Percentiles rank a stretch among this genome's conserved stretches.
phyloP scores from a whole-genome alignment of 345 rosid genomes.

The Turritis glabra region DNA sequence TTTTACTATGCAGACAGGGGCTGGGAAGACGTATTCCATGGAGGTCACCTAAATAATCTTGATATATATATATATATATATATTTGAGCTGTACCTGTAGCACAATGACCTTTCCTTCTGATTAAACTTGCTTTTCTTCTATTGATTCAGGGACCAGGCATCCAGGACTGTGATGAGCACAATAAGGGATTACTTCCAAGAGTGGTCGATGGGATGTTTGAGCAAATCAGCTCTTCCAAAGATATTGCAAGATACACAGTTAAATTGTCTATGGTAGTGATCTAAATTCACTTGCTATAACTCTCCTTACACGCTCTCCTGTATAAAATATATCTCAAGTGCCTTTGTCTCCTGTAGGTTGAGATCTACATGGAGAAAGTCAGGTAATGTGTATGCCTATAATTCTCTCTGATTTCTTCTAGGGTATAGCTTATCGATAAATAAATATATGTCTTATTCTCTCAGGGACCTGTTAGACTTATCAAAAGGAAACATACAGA shows the following conservation, averaged over 20 bases:
- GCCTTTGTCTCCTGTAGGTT: slow-evolving; percentile 49
- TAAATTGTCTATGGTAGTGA: slow-evolving; percentile 80
- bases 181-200: slow-evolving; percentile 79
- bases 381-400: slow-evolving; percentile 47
- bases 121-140: neutral
- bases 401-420: slow-evolving; percentile 5
- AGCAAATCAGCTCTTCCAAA: slow-evolving; percentile 46
- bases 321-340: neutral
- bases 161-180: slow-evolving; percentile 53
- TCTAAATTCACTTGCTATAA: neutral
- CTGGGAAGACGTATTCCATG: slow-evolving; percentile 88
- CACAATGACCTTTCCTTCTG: neutral
- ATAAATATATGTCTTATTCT: slow-evolving; percentile 1
- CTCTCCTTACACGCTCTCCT: neutral
- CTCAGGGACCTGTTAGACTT: slow-evolving; percentile 80
- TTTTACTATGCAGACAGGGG: slow-evolving; percentile 69
- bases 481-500: slow-evolving; percentile 77
- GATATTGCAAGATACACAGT: slow-evolving; percentile 48
- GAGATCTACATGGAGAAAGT: slow-evolving; percentile 98
- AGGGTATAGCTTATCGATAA: neutral
- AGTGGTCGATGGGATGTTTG: slow-evolving; percentile 69
- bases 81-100: neutral
- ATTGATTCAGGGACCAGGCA: slow-evolving; percentile 59
- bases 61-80: no score
- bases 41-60: slow-evolving; percentile 51